These are phyloP conservation scores for Aspergillus sp. DNA, from an alignment of 2,329 filamentous ascomycete genomes.

Conservation along the genomic window DNA sequence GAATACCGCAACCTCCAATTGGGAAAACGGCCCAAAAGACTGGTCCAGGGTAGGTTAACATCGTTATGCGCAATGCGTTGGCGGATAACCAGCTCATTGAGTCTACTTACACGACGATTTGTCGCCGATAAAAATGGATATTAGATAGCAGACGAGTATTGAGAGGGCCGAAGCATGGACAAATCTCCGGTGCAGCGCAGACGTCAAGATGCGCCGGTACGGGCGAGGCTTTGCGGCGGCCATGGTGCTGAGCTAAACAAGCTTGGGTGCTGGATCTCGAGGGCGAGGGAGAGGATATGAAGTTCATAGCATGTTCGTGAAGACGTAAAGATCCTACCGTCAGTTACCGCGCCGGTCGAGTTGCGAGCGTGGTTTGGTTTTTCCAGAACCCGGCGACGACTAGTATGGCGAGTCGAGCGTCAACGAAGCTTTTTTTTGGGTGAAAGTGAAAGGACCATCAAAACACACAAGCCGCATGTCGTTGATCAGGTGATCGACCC, in stretches of 20 bases:
- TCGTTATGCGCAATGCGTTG: neutral
- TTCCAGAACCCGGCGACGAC: constrained; percentile 15
- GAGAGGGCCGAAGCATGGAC: constrained; percentile 74
- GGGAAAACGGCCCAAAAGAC: constrained; percentile 89
- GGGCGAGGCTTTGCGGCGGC: constrained; percentile 45
- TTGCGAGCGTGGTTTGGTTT: constrained; percentile 1
- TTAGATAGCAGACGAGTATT: constrained; percentile 71
- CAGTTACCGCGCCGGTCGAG: constrained; percentile 1
- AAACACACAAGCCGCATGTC: constrained; percentile 37
- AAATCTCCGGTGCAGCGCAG: constrained; percentile 84
- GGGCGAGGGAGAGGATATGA: constrained; percentile 22
- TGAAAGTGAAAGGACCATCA: constrained; percentile 34
- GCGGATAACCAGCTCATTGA: neutral
- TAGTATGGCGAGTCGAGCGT: constrained; percentile 22
- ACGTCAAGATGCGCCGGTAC: constrained; percentile 90
- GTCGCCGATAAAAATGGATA: constrained; percentile 71
- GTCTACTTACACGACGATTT: constrained; percentile 68
- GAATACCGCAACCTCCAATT: constrained; percentile 73
- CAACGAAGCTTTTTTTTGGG: constrained; percentile 30
- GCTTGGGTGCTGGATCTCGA: constrained; percentile 32
- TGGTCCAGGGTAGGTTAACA: constrained; percentile 39
- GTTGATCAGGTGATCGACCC: constrained; percentile 32
- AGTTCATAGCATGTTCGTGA: constrained; percentile 31
- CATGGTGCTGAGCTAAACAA: constrained; percentile 37
- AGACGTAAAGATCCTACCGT: neutral